Percentiles rank a stretch among this genome's conserved stretches.
Evolutionary conservation across 2,329 filamentous ascomycete species (phyloP).

Genomic region (Uncinocarpus reesii): DNA sequence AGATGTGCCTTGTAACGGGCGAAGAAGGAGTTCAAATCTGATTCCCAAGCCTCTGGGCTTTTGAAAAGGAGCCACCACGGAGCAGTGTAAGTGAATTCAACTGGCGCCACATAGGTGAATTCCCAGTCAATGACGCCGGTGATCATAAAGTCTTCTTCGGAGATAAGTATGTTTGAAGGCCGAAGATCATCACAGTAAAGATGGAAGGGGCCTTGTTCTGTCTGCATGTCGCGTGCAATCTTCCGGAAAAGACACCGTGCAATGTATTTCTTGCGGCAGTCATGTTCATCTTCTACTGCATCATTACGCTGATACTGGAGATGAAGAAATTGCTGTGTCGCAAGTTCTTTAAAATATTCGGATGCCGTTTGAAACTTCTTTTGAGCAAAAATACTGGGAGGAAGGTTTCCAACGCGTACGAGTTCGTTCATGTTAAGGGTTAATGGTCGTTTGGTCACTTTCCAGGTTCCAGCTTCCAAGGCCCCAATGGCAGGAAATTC

Average conservation of each 20-base stretch:
- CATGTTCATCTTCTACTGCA: slow-evolving; percentile 29
- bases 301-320: slow-evolving; percentile 37
- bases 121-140: slow-evolving; percentile 25
- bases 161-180: slow-evolving; percentile 22
- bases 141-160: slow-evolving; percentile 17
- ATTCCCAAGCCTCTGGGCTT: slow-evolving; percentile 20
- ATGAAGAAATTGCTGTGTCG: slow-evolving; percentile 19
- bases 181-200: slow-evolving; percentile 23
- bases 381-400: slow-evolving; percentile 7
- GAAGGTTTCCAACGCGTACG: slow-evolving; percentile 14
- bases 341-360: slow-evolving; percentile 14
- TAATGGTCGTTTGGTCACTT: slow-evolving; percentile 12
- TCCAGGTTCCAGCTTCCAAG: slow-evolving; percentile 5
- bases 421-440: slow-evolving; percentile 17
- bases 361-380: slow-evolving; percentile 6
- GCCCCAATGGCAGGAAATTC: slow-evolving; percentile 18
- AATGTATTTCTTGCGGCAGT: slow-evolving; percentile 38
- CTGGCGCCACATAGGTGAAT: slow-evolving; percentile 21
- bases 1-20: slow-evolving; percentile 21
- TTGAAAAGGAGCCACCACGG: slow-evolving; percentile 22
- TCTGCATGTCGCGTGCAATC: slow-evolving; percentile 21
- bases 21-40: slow-evolving; percentile 21
- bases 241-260: slow-evolving; percentile 36
- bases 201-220: slow-evolving; percentile 19
- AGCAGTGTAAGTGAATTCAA: slow-evolving; percentile 19